Percentiles rank a stretch among this genome's conserved stretches.
Evolutionary conservation across 495 filamentous ascomycete genomes (phyloP).

Genomic region (Daldinia bambusicola): DNA sequence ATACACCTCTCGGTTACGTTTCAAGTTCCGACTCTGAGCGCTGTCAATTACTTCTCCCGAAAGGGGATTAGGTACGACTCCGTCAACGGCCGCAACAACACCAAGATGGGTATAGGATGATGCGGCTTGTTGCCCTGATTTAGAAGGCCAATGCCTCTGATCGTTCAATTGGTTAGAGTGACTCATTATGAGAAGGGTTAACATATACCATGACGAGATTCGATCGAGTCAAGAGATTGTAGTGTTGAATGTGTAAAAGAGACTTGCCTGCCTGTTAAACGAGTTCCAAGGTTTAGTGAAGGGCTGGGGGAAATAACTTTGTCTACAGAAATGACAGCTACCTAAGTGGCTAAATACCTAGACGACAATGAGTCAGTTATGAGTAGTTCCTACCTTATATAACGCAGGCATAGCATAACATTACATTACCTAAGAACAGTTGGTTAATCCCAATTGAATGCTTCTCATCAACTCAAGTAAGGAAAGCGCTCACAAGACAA

Average conservation of each 20-base stretch:
- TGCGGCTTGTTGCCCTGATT: neutral
- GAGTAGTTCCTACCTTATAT: neutral
- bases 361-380: slow-evolving; percentile 1
- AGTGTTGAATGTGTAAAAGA: neutral
- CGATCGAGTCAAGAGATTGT: no score
- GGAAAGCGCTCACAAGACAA: neutral
- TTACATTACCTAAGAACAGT: neutral
- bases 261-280: neutral
- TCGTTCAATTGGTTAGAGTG: neutral
- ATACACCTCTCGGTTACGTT: slow-evolving; percentile 18
- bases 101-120: neutral
- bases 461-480: neutral
- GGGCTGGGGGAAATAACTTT: neutral
- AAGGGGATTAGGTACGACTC: neutral
- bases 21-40: slow-evolving; percentile 5
- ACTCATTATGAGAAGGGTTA: neutral
- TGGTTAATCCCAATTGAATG: neutral
- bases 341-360: neutral
- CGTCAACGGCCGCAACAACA: neutral
- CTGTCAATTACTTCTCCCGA: neutral
- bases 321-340: no score
- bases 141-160: neutral
- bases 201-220: neutral
- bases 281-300: neutral
- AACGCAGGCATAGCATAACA: neutral